Conservation (phyloP, 371 early-diverging fungal species). For the Funneliformis caledonium region DNA sequence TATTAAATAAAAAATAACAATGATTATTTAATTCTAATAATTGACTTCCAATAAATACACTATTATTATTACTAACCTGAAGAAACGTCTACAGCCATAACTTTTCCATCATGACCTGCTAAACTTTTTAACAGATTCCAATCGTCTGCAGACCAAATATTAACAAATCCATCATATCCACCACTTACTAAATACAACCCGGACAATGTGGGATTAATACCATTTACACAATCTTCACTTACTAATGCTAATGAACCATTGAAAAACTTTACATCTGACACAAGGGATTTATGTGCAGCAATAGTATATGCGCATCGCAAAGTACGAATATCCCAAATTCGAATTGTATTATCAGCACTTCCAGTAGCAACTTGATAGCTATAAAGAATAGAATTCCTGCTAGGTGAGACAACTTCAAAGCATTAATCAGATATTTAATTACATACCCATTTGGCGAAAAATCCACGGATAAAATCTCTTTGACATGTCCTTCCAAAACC, state of each 20-base stretch:
- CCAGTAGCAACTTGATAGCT: constrained; percentile 80
- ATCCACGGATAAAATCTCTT: constrained; percentile 85
- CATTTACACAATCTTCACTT: constrained; percentile 30
- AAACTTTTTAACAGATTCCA: constrained; percentile 87
- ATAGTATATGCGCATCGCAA: constrained; percentile 79
- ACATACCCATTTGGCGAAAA: constrained; percentile 90
- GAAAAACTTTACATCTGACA: constrained; percentile 85
- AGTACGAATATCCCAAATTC: constrained; percentile 91
- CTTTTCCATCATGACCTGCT: constrained; percentile 88
- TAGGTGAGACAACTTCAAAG: not conserved
- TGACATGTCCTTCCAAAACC: constrained; percentile 90
- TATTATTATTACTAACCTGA: constrained; percentile 60
- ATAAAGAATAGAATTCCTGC: constrained; percentile 22
- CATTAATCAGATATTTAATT: constrained; percentile 22
- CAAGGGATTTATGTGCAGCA: constrained; percentile 90
- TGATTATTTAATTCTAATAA: not conserved
- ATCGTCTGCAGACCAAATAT: constrained; percentile 93
- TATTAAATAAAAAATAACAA: constrained; percentile 27
- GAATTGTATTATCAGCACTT: constrained; percentile 82
- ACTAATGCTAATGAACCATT: constrained; percentile 40
- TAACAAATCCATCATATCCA: constrained; percentile 91
- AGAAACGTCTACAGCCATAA: constrained; percentile 87
- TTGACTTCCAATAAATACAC: no score
- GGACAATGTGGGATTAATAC: constrained; percentile 38
- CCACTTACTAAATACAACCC: constrained; percentile 72